phyloP scores from a whole-genome alignment of 805 yeast genomes.

The Ogataea methanolica region DNA sequence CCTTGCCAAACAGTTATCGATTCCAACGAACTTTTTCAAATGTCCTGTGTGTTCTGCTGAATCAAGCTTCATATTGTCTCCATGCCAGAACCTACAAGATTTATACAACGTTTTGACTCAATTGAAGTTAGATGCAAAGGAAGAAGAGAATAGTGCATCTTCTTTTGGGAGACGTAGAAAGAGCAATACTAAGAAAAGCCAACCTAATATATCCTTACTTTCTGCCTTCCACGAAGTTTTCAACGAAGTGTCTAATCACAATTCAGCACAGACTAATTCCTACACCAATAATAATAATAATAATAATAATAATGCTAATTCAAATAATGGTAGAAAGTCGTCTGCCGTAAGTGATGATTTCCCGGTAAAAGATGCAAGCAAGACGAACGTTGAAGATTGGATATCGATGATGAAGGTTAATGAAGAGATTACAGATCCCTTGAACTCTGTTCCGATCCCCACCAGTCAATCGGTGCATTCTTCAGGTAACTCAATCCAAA shows the following conservation, averaged over 20 bases:
- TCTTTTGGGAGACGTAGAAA: constrained; percentile 5
- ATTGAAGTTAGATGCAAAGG: constrained; percentile 10
- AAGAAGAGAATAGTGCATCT: constrained; percentile 5
- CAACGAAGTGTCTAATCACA: constrained; percentile 21
- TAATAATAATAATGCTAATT: too few relatives aligned
- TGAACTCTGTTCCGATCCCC: constrained; percentile 8
- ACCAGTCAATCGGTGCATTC: constrained; percentile 17
- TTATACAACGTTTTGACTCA: constrained; percentile 13
- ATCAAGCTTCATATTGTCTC: constrained; percentile 22
- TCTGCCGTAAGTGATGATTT: constrained; percentile 4
- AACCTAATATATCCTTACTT: constrained; percentile 23
- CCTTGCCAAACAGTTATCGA: constrained; percentile 21
- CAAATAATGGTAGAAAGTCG: not conserved
- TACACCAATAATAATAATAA: not conserved
- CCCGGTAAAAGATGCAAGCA: constrained; percentile 1
- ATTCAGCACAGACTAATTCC: not conserved
- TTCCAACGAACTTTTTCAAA: constrained; percentile 16
- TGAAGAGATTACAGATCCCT: constrained; percentile 13
- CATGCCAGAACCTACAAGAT: constrained; percentile 32
- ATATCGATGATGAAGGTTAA: constrained; percentile 14
- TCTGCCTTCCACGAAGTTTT: constrained; percentile 34
- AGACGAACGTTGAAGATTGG: constrained; percentile 21
- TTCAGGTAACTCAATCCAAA: constrained; percentile 15
- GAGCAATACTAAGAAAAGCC: constrained; percentile 5
- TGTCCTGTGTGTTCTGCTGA: constrained; percentile 35